phyloP scores from a whole-genome alignment of 2,329 filamentous ascomycete genomes.

The Calcarisporium arbuscula region DNA sequence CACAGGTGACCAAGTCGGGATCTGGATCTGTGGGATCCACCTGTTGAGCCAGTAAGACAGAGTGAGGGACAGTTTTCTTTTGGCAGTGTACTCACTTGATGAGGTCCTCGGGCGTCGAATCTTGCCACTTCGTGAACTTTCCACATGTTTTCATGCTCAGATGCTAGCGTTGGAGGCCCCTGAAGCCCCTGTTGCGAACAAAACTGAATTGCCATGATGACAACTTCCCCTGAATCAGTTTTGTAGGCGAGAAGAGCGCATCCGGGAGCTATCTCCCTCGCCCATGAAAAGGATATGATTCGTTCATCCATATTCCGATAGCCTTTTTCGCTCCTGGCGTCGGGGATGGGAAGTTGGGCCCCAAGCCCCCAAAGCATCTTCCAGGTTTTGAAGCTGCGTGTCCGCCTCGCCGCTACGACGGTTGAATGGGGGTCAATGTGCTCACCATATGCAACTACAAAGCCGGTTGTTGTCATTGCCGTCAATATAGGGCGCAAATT shows the following conservation, averaged over 20 bases:
- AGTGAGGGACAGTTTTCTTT: too few relatives aligned
- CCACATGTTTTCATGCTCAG: constrained; percentile 34
- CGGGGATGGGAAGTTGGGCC: constrained; percentile 42
- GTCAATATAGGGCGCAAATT: constrained; percentile 46
- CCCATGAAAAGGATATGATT: constrained; percentile 49
- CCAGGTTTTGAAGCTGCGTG: constrained; percentile 42
- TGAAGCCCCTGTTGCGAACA: constrained; percentile 14
- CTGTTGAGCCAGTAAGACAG: too few relatives aligned
- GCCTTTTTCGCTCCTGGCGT: constrained; percentile 23
- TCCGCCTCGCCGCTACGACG: constrained; percentile 23
- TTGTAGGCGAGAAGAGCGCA: constrained; percentile 44
- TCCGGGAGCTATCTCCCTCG: constrained; percentile 32
- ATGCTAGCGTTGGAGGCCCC: constrained; percentile 10
- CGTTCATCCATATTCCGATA: constrained; percentile 34
- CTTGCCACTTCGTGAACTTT: constrained; percentile 42
- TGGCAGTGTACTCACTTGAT: constrained; percentile 20
- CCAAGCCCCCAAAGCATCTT: constrained; percentile 51
- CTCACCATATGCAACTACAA: constrained; percentile 47
- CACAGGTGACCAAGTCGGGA: constrained; percentile 41
- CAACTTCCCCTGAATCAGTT: constrained; percentile 44
- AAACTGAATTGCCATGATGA: constrained; percentile 43
- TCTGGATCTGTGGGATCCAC: constrained; percentile 32
- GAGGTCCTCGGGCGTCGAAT: constrained; percentile 41
- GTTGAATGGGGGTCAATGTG: constrained; percentile 22
- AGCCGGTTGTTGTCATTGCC: constrained; percentile 44